These are phyloP conservation scores for Cercis canadensis DNA, from an alignment of 306 rosid species.

Conservation along the genomic window DNA sequence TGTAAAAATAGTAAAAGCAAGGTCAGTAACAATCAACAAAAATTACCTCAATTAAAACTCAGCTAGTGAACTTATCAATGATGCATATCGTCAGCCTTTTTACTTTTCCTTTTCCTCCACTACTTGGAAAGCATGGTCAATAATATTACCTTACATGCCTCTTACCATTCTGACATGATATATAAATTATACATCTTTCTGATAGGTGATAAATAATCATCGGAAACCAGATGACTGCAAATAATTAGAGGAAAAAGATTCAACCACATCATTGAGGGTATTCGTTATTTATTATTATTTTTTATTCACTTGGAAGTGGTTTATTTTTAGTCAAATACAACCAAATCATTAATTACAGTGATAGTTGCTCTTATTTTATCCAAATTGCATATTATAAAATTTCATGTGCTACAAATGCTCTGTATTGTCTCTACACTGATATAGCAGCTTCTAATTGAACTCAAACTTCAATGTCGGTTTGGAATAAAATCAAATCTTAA, in stretches of 20 bases:
- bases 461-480: conserved; percentile 12
- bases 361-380: not conserved
- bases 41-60: conserved; percentile 11
- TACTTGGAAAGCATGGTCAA: no score
- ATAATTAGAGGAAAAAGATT: conserved; percentile 21
- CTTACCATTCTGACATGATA: not conserved
- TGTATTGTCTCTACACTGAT: not conserved
- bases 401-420: not conserved
- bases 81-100: not conserved
- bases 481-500: conserved; percentile 26
- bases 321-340: not conserved
- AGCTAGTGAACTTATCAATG: conserved; percentile 15
- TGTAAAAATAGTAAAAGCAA: conserved; percentile 37
- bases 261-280: not conserved
- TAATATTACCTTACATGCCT: not conserved
- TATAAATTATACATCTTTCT: not conserved
- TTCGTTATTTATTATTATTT: not conserved
- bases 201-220: not conserved
- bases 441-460: conserved; percentile 12
- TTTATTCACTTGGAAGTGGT: not conserved
- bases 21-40: conserved; percentile 1
- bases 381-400: not conserved
- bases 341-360: not conserved
- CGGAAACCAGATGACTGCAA: conserved; percentile 3
- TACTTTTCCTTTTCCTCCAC: no score